Conservation (phyloP, 2,329 filamentous ascomycete species). For the Epichloe elymi region DNA sequence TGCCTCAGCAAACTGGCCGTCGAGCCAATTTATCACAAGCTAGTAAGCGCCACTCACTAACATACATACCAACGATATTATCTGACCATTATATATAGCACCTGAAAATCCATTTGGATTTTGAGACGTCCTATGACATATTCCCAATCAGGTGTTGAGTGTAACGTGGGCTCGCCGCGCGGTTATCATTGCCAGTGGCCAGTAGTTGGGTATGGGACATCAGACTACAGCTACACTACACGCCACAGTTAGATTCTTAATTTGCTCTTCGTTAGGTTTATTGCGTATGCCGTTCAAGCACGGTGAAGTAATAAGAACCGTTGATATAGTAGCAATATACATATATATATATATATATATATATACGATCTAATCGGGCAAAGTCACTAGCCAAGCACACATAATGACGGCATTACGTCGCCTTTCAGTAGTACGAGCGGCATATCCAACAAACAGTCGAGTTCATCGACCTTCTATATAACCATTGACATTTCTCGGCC, state of each 20-base stretch:
- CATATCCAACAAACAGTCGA: background rate
- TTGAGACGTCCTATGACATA: constrained; percentile 10
- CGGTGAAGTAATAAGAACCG: background rate
- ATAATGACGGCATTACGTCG: no score
- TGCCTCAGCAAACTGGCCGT: constrained; percentile 75
- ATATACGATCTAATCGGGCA: background rate
- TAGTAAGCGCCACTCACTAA: constrained; percentile 49
- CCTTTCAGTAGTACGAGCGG: background rate
- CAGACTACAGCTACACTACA: background rate
- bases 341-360: background rate
- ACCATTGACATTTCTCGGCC: background rate
- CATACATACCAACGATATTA: background rate
- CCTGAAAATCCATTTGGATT: constrained; percentile 43
- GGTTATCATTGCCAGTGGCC: background rate
- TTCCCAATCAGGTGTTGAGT: background rate
- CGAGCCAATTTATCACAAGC: constrained; percentile 87
- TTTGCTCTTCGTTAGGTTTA: background rate
- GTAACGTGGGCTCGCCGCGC: background rate
- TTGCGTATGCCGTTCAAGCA: background rate
- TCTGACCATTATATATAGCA: constrained; percentile 19
- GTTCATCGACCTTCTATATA: background rate
- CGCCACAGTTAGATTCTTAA: background rate
- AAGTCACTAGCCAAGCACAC: background rate
- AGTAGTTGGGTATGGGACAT: background rate
- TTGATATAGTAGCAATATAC: background rate